phyloP scores from a whole-genome alignment of 2,329 filamentous ascomycete genomes.

The Diaporthe sp. region DNA sequence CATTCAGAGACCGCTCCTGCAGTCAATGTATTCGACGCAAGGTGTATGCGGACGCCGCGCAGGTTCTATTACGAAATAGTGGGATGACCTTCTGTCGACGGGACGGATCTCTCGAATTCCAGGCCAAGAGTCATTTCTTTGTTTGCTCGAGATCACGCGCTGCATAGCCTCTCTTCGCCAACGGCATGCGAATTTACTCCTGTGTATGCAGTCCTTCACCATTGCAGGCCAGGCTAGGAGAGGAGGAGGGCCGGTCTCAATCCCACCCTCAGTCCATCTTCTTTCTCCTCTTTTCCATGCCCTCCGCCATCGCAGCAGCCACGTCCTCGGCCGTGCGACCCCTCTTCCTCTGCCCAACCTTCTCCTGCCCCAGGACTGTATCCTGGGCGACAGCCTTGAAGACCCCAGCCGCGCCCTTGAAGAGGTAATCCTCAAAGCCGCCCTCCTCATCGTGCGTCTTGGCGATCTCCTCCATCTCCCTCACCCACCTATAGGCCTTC shows the following conservation, averaged over 20 bases:
- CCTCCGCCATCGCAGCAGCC: constrained; percentile 62
- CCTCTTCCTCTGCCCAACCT: constrained; percentile 40
- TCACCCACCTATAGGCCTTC: constrained; percentile 84
- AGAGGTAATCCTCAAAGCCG: constrained; percentile 70
- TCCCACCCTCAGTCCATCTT: constrained; percentile 40
- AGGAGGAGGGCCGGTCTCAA: background rate
- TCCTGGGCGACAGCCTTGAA: constrained; percentile 74
- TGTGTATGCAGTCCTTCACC: background rate
- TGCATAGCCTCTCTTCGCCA: background rate
- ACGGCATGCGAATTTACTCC: background rate
- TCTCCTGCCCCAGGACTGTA: constrained; percentile 65
- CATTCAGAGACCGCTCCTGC: background rate
- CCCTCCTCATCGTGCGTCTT: constrained; percentile 75
- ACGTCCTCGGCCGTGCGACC: constrained; percentile 63
- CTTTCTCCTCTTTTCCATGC: constrained; percentile 48
- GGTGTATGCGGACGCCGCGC: background rate
- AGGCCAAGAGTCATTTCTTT: background rate
- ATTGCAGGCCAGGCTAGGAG: background rate
- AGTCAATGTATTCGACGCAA: background rate
- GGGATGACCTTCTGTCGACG: background rate
- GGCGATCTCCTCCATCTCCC: constrained; percentile 83
- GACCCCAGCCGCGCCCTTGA: constrained; percentile 71
- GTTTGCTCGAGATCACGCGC: background rate
- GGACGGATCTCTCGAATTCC: background rate
- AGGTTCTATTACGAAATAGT: background rate